These are phyloP conservation scores for Hypoxylon intermedium DNA, from an alignment of 495 filamentous ascomycete genomes.

Conservation along the genomic window DNA sequence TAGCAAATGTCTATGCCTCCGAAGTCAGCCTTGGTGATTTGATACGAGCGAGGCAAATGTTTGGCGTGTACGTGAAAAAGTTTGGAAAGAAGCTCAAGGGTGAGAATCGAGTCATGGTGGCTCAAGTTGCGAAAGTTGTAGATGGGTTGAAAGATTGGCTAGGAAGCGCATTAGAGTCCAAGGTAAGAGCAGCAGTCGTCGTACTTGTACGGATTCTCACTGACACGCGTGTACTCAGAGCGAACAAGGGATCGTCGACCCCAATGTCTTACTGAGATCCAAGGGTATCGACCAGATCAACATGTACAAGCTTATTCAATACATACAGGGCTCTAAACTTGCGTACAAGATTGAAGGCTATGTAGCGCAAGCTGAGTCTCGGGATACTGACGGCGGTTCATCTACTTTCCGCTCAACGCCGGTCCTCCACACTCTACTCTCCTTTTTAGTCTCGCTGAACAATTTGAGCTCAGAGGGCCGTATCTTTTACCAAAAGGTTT, in stretches of 20 bases:
- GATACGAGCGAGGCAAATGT: slow-evolving; percentile 70
- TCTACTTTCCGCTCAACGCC: slow-evolving; percentile 61
- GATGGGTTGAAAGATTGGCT: slow-evolving; percentile 76
- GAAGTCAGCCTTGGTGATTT: slow-evolving; percentile 76
- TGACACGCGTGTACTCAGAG: slow-evolving; percentile 34
- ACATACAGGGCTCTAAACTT: slow-evolving; percentile 90
- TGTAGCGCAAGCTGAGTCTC: slow-evolving; percentile 63
- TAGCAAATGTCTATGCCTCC: slow-evolving; percentile 84
- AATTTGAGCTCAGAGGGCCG: slow-evolving; percentile 88
- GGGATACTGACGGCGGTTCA: slow-evolving; percentile 37
- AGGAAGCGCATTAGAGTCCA: slow-evolving; percentile 51
- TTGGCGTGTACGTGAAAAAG: slow-evolving; percentile 82
- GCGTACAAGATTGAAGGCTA: slow-evolving; percentile 96
- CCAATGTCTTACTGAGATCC: slow-evolving; percentile 73
- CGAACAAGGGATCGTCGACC: slow-evolving; percentile 64
- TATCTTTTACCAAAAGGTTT: slow-evolving; percentile 74
- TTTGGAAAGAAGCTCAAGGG: slow-evolving; percentile 89
- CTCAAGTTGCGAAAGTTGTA: slow-evolving; percentile 81
- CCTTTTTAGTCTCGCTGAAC: slow-evolving; percentile 81
- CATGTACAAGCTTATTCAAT: slow-evolving; percentile 82
- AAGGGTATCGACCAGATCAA: slow-evolving; percentile 97
- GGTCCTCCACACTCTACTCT: slow-evolving; percentile 81
- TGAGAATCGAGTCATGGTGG: slow-evolving; percentile 90
- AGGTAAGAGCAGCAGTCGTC: slow-evolving; percentile 43
- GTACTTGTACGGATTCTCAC: not conserved